Percentiles rank a stretch among this genome's conserved stretches.
Conservation (phyloP, 2,329 filamentous ascomycete genomes). For the Ophiostoma quercus region DNA sequence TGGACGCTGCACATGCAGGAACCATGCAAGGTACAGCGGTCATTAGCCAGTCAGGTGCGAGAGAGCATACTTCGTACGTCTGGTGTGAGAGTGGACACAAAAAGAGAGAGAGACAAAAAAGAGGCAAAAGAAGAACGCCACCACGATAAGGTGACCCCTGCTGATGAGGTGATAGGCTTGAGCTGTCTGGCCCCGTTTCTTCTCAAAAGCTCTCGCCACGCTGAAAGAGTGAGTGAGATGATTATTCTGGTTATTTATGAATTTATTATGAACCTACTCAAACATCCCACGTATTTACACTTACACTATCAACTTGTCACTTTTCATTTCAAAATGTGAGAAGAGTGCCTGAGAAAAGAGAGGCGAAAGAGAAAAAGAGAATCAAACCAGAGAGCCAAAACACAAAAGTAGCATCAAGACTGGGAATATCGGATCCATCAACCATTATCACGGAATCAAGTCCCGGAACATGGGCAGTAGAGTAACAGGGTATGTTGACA, state of each 20-base stretch:
- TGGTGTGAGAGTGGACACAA: neutral
- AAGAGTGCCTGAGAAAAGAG: neutral
- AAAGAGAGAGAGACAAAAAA: neutral
- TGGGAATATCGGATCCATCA: constrained; percentile 14
- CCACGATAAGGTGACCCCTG: neutral
- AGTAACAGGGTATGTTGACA: neutral
- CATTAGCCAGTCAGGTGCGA: neutral
- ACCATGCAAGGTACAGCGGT: constrained; percentile 23
- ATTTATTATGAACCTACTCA: neutral
- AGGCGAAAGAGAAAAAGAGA: neutral
- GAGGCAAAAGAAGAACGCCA: neutral
- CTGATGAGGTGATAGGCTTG: neutral
- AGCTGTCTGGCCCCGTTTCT: neutral
- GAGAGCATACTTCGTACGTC: neutral
- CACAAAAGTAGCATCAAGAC: constrained; percentile 5
- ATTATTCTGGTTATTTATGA: neutral
- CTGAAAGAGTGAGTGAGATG: neutral
- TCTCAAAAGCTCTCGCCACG: constrained; percentile 5
- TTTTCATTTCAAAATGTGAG: constrained; percentile 3
- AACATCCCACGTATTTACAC: neutral
- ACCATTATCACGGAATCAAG: constrained; percentile 26
- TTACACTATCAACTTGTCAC: constrained; percentile 1
- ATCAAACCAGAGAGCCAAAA: neutral
- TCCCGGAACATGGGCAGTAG: constrained; percentile 25
- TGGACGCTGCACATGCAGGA: constrained; percentile 19